Conservation (phyloP, 2,329 filamentous ascomycete species). For the Mycogone perniciosa region DNA sequence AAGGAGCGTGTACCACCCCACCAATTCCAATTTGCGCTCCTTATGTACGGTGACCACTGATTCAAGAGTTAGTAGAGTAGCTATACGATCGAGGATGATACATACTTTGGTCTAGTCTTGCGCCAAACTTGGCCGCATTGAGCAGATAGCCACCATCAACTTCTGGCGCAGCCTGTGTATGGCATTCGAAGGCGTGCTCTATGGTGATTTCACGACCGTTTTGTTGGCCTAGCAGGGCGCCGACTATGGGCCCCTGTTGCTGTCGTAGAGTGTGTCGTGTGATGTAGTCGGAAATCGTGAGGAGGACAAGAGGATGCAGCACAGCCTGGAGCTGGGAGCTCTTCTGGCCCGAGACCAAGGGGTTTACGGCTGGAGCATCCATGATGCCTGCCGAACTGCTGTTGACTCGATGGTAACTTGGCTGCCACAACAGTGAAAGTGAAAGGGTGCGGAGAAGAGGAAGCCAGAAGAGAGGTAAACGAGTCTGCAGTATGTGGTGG, state of each 20-base stretch:
- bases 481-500: too few species aligned
- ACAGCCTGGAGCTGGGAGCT: conserved; percentile 71
- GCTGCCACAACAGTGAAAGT: neutral
- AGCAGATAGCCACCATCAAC: conserved; percentile 55
- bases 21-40: conserved; percentile 71
- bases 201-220: conserved; percentile 86
- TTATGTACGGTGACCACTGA: conserved; percentile 86
- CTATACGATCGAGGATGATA: neutral
- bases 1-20: conserved; percentile 86
- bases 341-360: conserved; percentile 60
- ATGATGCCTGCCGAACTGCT: conserved; percentile 32
- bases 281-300: conserved; percentile 95
- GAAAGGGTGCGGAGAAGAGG: neutral
- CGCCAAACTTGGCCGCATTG: conserved; percentile 64
- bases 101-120: conserved; percentile 79
- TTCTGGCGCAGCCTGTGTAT: conserved; percentile 39
- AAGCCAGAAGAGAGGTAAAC: too few species aligned
- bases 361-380: conserved; percentile 42
- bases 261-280: conserved; percentile 79
- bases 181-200: conserved; percentile 87
- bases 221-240: conserved; percentile 85
- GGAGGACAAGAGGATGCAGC: conserved; percentile 87
- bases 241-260: conserved; percentile 70
- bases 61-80: conserved; percentile 3
- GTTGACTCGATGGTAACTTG: neutral